Base-by-base conservation (phyloP, 371 early-diverging fungal genomes). In the Saksenaea vasiformis region DNA sequence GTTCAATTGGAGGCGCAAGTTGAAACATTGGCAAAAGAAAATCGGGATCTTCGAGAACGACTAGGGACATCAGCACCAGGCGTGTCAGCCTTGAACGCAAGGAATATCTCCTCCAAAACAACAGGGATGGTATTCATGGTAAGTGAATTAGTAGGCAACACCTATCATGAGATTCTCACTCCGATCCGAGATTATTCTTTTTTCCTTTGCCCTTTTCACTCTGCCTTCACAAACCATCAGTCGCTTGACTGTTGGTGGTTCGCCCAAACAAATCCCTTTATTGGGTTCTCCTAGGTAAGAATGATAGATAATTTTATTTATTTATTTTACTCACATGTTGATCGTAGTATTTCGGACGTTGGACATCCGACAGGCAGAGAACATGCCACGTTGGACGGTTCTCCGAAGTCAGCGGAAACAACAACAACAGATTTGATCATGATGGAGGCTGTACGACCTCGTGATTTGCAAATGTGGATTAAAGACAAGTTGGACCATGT, bases 111-210 rank as follows among this genome's bases (percentile, higher is more conserved):
- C 35, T 76, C 72, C 1, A 74, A 71, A 61, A 72, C 84, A 10
- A 82, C 85, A 0, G 88, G 90, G 1, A 82, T 87, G 15, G 87
- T 90, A 14, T 87, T 91, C 59, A 90, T 90, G 91, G 90, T 89
- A 79, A 75, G 67, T 31, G n/a, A 14, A 27, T 31, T 51, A 56
- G 5, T 26, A 36, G 34, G n/a, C 14, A 8, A 19, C 10, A 41
- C 13, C 2, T 8, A 9, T 10, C 44, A 36, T 17, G 15, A 34
- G n/a, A 24, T 39, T 43, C 61, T 26, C 19, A 56, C 56, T 37
- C 19, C 60, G 15, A 43, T 17, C 11, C 41, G 64, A 86, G 86
- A 84, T 84, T 72, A 74, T 89, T 60, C 73, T 91, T 56, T 82
- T 88, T 73, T 83, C 87, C 56, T 80, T 82, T 80, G 84, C 83